A percentile compares a stretch with the other conserved stretches of the same genome.
phyloP scores from a whole-genome alignment of 2,329 filamentous ascomycete genomes.

The Sporothrix humicola region DNA sequence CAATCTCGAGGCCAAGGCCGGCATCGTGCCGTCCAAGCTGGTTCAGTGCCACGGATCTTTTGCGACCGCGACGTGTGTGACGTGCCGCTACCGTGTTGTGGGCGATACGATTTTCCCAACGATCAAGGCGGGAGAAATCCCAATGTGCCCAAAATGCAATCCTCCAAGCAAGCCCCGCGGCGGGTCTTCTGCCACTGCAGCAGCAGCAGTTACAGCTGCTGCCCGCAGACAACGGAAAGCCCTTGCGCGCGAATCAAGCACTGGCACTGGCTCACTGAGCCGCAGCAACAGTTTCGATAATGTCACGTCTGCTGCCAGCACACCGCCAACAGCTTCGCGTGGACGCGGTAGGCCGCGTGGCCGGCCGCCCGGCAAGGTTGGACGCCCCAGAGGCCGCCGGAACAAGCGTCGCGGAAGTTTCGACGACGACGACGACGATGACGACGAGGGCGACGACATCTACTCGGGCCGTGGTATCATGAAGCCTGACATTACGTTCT shows the following conservation, averaged over 20 bases:
- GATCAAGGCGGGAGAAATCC: conserved; percentile 76
- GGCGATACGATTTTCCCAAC: conserved; percentile 81
- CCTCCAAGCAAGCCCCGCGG: conserved; percentile 52
- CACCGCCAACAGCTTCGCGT: conserved; percentile 35
- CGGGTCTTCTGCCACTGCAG: neutral
- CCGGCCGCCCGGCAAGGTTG: conserved; percentile 42
- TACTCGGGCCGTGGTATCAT: conserved; percentile 65
- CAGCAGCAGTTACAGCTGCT: conserved; percentile 3
- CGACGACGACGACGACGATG: conserved; percentile 45
- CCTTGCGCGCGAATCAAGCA: conserved; percentile 15
- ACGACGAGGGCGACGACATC: conserved; percentile 53
- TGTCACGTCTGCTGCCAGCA: conserved; percentile 37
- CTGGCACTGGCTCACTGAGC: conserved; percentile 27
- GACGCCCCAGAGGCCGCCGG: conserved; percentile 48
- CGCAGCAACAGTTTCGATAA: conserved; percentile 35
- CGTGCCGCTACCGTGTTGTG: conserved; percentile 74
- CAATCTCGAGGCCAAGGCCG: conserved; percentile 87
- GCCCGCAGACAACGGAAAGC: conserved; percentile 47
- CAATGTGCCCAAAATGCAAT: conserved; percentile 73
- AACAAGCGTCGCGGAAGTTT: conserved; percentile 43
- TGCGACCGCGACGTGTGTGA: conserved; percentile 86
- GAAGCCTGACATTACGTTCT: conserved; percentile 98
- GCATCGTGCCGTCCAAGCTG: conserved; percentile 78
- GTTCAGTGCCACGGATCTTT: conserved; percentile 98
- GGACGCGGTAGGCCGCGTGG: conserved; percentile 39